A percentile compares a stretch with the other conserved stretches of the same genome.
Conservation (phyloP, 257 asterid genomes). For the Solanum clarkiae region DNA sequence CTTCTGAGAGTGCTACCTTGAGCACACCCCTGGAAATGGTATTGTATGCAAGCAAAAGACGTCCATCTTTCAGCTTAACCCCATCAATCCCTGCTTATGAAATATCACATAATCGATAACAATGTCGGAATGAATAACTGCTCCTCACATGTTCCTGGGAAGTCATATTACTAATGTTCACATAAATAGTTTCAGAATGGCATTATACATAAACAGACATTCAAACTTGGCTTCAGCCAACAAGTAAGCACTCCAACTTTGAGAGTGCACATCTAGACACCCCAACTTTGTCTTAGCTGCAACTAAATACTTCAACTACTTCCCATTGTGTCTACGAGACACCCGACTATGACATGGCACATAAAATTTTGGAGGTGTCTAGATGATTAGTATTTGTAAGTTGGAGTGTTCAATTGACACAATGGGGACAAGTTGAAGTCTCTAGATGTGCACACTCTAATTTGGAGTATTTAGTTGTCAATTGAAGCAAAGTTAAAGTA, state of each 20-base stretch:
- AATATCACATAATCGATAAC: neutral
- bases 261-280: neutral
- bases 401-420: neutral
- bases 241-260: neutral
- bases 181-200: neutral
- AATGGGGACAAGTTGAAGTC: neutral
- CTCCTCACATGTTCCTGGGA: neutral
- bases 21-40: slow-evolving; percentile 77
- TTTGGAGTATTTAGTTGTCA: neutral
- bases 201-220: neutral
- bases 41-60: slow-evolving; percentile 70
- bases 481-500: neutral
- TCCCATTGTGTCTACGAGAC: neutral
- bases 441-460: neutral
- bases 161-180: neutral
- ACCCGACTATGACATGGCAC: neutral
- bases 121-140: neutral
- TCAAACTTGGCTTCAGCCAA: neutral
- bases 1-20: slow-evolving; percentile 60
- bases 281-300: neutral
- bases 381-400: neutral
- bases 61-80: slow-evolving; percentile 68
- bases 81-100: slow-evolving; percentile 72
- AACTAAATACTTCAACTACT: neutral
- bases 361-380: neutral